These are phyloP conservation scores for Cicer bijugum DNA, from an alignment of 306 rosid genomes.

Conservation along the genomic window DNA sequence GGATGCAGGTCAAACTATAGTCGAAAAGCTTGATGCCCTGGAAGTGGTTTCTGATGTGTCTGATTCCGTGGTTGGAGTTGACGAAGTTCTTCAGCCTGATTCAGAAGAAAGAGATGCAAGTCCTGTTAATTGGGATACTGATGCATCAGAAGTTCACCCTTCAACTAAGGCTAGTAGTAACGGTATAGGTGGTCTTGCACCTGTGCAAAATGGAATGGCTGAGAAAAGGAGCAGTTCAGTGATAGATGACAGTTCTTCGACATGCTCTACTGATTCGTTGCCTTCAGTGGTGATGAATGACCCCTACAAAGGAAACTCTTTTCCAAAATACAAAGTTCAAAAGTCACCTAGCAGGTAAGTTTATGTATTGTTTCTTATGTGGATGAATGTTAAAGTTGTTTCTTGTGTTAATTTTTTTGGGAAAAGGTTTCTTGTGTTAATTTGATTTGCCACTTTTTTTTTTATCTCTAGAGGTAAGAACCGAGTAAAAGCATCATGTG, in stretches of 20 bases:
- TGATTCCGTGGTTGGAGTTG: conserved; percentile 79
- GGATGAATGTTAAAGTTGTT: conserved; percentile 3
- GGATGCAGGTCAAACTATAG: conserved; percentile 60
- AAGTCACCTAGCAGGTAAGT: conserved; percentile 74
- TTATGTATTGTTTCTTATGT: neutral
- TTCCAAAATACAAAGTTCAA: conserved; percentile 63
- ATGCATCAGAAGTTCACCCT: conserved; percentile 89
- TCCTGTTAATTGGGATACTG: conserved; percentile 93
- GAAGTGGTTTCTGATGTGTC: conserved; percentile 86
- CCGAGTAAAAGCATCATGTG: conserved; percentile 56
- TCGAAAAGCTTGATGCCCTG: conserved; percentile 65
- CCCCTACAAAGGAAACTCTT: conserved; percentile 57
- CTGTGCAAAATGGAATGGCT: conserved; percentile 63
- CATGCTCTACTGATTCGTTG: conserved; percentile 92
- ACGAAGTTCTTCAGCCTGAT: conserved; percentile 73
- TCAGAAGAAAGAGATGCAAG: conserved; percentile 90
- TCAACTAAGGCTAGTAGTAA: conserved; percentile 66
- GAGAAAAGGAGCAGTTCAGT: conserved; percentile 67
- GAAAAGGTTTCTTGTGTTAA: neutral
- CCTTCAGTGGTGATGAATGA: conserved; percentile 77
- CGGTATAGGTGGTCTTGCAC: conserved; percentile 59
- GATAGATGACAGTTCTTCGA: conserved; percentile 98
- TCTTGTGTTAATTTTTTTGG: neutral
- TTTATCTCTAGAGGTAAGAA: conserved; percentile 63
- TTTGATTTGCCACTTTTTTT: conserved; percentile 40